phyloP scores from a whole-genome alignment of 495 filamentous ascomycete genomes.

The Hypoxylon perforatum region DNA sequence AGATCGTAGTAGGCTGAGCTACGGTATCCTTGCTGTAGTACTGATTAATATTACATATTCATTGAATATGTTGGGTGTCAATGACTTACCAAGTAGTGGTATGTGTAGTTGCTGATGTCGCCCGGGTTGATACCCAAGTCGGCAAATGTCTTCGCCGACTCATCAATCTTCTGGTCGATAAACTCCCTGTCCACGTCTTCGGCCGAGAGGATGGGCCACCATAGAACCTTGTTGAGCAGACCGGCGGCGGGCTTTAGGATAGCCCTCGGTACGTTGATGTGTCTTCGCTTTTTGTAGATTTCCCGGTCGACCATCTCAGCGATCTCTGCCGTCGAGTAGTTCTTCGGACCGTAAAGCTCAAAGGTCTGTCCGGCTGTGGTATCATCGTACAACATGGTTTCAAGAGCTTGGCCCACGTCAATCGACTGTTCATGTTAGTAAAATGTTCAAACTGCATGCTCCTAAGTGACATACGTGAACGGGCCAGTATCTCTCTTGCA shows the following conservation, averaged over 20 bases:
- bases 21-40: slow-evolving; percentile 80
- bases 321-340: slow-evolving; percentile 91
- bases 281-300: slow-evolving; percentile 87
- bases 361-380: slow-evolving; percentile 88
- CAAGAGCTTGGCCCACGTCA: slow-evolving; percentile 88
- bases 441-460: no score
- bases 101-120: slow-evolving; percentile 83
- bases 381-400: slow-evolving; percentile 90
- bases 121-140: slow-evolving; percentile 89
- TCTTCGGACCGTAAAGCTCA: slow-evolving; percentile 93
- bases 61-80: neutral
- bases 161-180: slow-evolving; percentile 92
- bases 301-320: slow-evolving; percentile 88
- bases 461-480: slow-evolving; percentile 80
- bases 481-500: slow-evolving; percentile 91
- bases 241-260: slow-evolving; percentile 77
- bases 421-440: slow-evolving; percentile 66
- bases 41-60: slow-evolving; percentile 39
- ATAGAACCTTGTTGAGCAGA: slow-evolving; percentile 79
- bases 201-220: slow-evolving; percentile 86
- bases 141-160: slow-evolving; percentile 91
- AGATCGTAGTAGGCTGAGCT: slow-evolving; percentile 87
- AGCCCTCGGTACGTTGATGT: slow-evolving; percentile 89
- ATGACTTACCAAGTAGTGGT: slow-evolving; percentile 86
- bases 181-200: slow-evolving; percentile 95